Percentiles rank a stretch among this genome's conserved stretches.
Conservation (phyloP, 192 early-diverging fungal species). For the Backusella westeae region DNA sequence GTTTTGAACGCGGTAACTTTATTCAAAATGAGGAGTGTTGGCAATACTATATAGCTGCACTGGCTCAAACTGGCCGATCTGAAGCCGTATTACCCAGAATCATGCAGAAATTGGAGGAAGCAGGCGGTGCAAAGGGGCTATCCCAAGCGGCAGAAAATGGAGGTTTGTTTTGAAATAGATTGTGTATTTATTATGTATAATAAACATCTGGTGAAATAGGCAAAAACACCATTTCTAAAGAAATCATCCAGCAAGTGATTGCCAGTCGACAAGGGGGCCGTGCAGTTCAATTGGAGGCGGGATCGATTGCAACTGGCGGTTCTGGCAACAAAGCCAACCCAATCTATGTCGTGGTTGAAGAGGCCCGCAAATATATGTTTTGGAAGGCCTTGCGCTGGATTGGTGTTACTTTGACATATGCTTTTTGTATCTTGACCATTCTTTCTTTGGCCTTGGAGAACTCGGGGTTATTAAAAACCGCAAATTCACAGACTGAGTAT, state of each 20-base stretch:
- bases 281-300: slow-evolving; percentile 30
- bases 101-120: slow-evolving; percentile 46
- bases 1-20: slow-evolving; percentile 55
- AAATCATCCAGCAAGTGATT: slow-evolving; percentile 27
- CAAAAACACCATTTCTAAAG: slow-evolving; percentile 12
- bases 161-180: slow-evolving; percentile 1
- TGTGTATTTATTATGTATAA: neutral
- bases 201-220: neutral
- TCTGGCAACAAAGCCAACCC: slow-evolving; percentile 57
- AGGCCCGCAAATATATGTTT: slow-evolving; percentile 55
- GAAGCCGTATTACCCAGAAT: slow-evolving; percentile 57
- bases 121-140: slow-evolving; percentile 14
- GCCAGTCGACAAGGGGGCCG: slow-evolving; percentile 27
- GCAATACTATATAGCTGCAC: slow-evolving; percentile 52
- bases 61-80: slow-evolving; percentile 47
- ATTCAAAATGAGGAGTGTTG: slow-evolving; percentile 52
- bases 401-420: slow-evolving; percentile 61
- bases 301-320: slow-evolving; percentile 25
- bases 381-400: slow-evolving; percentile 60
- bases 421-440: slow-evolving; percentile 70
- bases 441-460: slow-evolving; percentile 68
- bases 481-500: slow-evolving; percentile 55
- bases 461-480: slow-evolving; percentile 64
- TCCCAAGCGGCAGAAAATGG: neutral
- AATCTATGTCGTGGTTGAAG: slow-evolving; percentile 62